phyloP scores from a whole-genome alignment of 2,329 filamentous ascomycete species.

The Exophiala sideris region DNA sequence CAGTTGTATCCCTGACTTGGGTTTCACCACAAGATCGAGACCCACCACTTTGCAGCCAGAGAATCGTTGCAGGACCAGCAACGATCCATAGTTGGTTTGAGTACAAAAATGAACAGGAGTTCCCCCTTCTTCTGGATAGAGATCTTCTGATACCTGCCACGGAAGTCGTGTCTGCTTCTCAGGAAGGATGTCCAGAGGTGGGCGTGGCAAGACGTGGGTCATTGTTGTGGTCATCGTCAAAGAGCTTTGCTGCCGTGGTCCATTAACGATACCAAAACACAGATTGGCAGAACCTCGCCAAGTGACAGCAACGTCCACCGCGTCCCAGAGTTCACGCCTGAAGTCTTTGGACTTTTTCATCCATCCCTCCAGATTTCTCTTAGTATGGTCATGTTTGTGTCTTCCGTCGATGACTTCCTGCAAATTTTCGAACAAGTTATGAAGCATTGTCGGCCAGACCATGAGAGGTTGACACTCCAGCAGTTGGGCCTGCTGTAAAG shows the following conservation, averaged over 20 bases:
- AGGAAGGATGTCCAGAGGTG: not conserved
- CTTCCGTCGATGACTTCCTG: not conserved
- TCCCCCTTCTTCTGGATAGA: constrained; percentile 10
- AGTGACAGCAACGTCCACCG: not conserved
- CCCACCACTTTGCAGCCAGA: constrained; percentile 4
- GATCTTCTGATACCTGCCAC: constrained; percentile 2
- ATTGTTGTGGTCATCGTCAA: not conserved
- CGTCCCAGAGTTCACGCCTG: not conserved
- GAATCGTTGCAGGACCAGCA: constrained; percentile 6
- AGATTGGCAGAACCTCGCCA: constrained; percentile 3
- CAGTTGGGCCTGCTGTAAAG: not conserved
- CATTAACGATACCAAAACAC: constrained; percentile 3
- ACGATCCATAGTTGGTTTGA: not conserved
- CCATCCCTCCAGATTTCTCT: not conserved
- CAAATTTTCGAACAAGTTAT: not conserved
- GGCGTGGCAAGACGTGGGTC: not conserved
- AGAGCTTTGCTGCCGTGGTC: not conserved
- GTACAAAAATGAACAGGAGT: constrained; percentile 12
- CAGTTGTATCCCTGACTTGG: too few species aligned
- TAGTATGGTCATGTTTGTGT: not conserved
- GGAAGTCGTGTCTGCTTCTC: not conserved
- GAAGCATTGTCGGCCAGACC: not conserved
- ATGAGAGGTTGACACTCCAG: not conserved
- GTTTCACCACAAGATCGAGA: constrained; percentile 6
- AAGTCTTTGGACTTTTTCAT: not conserved